Evolutionary conservation across 106 monocot genomes (phyloP), one percentile per base, ranked within the genome.

Genomic region (Platanthera zijinensis): DNA sequence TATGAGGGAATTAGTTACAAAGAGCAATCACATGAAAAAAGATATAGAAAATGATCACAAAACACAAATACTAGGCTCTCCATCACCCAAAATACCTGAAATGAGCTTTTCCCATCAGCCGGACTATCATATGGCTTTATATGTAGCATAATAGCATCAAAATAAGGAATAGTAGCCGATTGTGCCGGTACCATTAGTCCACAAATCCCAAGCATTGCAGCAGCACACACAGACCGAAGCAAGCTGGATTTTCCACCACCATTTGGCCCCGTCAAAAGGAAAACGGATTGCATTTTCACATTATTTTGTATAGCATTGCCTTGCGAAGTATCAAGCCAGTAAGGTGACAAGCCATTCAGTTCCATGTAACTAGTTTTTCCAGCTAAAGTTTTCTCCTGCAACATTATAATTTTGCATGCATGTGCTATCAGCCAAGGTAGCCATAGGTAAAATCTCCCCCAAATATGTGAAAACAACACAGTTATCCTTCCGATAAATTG

Each of bases 181-280:
- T 82, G 84, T 59, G 94, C 94, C 69, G 99, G 99, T 13, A 99
- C 88, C 99, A 99, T 99, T 45, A 99, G 86, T 57, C 99, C 99
- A 85, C 99, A 99, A 4, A 92, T 99, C 74, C 93, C 94, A 78
- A 99, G 94, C 67, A 99, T 84, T 72, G 94, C 81, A 76, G 99
- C 92, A 74, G 99, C 99, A 87, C 99, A 94, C 49, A 99, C 81
- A 69, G 99, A 88, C 39, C 99, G 80, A 77, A 99, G 88, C 75
- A 99, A 84, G 85, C 99, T 99, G 15, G 99, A 99, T 89, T 99
- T 99, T 63, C 99, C 99, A 78, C 99, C 99, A 67, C 99, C 99
- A 84, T 99, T 99, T 74, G 99, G 99, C 25, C 99, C 99, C 70
- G 99, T 99, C n/a, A 99, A 85, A 77, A 99, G 88, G 73, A 92